These are phyloP conservation scores for Phytophthora sansomeana DNA, from an alignment of 352 stramenopile genomes.

Conservation along the genomic window DNA sequence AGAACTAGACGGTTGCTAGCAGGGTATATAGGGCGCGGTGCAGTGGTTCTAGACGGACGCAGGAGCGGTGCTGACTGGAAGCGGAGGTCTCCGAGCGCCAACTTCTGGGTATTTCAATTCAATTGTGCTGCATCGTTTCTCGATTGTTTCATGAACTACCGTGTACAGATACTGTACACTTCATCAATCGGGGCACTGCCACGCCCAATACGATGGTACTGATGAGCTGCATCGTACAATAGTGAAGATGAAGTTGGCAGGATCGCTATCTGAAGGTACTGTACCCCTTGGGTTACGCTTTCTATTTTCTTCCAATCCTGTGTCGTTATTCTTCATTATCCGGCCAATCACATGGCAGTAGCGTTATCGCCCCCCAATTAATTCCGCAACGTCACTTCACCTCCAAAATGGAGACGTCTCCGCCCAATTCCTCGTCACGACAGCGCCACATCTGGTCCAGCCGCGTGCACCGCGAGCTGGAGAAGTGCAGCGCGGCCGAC, in stretches of 20 bases:
- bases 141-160: no score
- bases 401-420: slow-evolving; percentile 31
- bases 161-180: no score
- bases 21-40: slow-evolving; percentile 29
- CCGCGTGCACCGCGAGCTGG: slow-evolving; percentile 73
- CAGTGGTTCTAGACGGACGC: slow-evolving; percentile 5
- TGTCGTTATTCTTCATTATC: not conserved
- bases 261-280: no score
- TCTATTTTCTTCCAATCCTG: slow-evolving; percentile 22
- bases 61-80: not conserved
- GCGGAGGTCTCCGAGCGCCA: no score
- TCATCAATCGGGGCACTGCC: no score
- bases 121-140: slow-evolving; percentile 25
- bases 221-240: no score
- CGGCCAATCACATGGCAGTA: slow-evolving; percentile 21
- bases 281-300: not conserved
- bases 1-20: slow-evolving; percentile 24
- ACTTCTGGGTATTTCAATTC: slow-evolving; percentile 22
- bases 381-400: slow-evolving; percentile 21
- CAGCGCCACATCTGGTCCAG: slow-evolving; percentile 81
- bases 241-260: no score
- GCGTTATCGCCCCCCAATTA: slow-evolving; percentile 11
- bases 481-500: slow-evolving; percentile 57
- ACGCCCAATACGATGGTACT: no score
- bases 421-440: slow-evolving; percentile 23